Percentiles rank a stretch among this genome's conserved stretches.
Evolutionary conservation across 2,329 filamentous ascomycete genomes (phyloP).

Genomic region (Dactylellina leptospora): DNA sequence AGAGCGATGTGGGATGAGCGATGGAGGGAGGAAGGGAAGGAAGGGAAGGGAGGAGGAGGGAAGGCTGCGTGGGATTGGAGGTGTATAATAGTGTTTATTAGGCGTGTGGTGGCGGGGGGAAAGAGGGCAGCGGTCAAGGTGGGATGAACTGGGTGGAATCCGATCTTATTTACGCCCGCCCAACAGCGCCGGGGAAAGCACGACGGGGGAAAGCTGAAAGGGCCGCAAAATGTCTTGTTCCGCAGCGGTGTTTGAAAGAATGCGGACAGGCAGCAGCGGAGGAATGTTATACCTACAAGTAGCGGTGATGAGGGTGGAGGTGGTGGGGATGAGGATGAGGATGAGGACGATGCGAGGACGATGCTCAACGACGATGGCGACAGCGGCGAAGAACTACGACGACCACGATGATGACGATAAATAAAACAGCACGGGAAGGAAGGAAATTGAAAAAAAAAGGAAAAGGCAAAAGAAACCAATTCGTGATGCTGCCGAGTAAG

Average conservation of each 20-base stretch:
- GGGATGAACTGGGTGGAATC: slow-evolving; percentile 21
- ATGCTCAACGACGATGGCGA: not conserved
- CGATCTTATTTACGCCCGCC: not conserved
- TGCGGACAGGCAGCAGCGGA: not conserved
- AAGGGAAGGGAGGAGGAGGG: slow-evolving; percentile 55
- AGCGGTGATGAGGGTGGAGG: not conserved
- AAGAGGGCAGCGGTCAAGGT: slow-evolving; percentile 26
- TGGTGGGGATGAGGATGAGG: not conserved
- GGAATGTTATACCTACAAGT: not conserved
- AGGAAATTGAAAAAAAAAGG: slow-evolving; percentile 5
- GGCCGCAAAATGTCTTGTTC: too few relatives aligned
- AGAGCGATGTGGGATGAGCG: not conserved
- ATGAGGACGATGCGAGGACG: not conserved
- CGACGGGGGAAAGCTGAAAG: not conserved
- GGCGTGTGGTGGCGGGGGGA: slow-evolving; percentile 40
- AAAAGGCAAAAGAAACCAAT: slow-evolving; percentile 29
- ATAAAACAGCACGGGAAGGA: slow-evolving; percentile 14
- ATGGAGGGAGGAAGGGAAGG: slow-evolving; percentile 53
- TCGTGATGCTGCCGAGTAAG: slow-evolving; percentile 34
- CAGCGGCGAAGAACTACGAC: not conserved
- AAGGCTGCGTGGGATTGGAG: slow-evolving; percentile 37
- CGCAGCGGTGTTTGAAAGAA: too few relatives aligned
- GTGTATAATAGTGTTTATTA: slow-evolving; percentile 31
- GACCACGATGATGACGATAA: not conserved
- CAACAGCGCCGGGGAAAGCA: not conserved